phyloP scores from a whole-genome alignment of 2,329 filamentous ascomycete genomes.

The Colletotrichum tofieldiae region DNA sequence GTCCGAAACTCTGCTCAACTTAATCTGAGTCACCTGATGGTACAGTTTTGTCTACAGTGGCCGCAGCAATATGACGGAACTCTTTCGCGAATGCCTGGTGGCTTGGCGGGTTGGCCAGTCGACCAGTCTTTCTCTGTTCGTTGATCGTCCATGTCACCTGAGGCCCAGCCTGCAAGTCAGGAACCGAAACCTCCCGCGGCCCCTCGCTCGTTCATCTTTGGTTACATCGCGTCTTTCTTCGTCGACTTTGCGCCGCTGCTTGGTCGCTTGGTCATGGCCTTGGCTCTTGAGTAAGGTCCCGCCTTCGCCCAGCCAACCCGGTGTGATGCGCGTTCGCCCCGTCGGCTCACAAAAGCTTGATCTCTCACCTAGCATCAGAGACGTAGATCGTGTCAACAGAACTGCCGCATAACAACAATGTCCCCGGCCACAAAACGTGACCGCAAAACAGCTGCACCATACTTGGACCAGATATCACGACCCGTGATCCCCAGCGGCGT shows the following conservation, averaged over 20 bases:
- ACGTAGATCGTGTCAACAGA: not conserved
- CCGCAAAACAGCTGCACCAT: not conserved
- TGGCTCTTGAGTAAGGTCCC: not conserved
- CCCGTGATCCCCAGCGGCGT: conserved; percentile 3
- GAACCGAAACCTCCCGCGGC: not conserved
- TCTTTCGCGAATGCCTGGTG: not conserved
- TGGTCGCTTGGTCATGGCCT: not conserved
- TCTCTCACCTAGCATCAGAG: not conserved
- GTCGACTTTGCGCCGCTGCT: not conserved
- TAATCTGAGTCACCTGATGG: conserved; percentile 32
- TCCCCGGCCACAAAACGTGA: not conserved
- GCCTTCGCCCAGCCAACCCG: conserved; percentile 8
- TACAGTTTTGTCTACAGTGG: conserved; percentile 11
- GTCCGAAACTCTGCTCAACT: conserved; percentile 34
- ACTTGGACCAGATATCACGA: not conserved
- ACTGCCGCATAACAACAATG: not conserved
- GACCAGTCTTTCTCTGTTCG: not conserved
- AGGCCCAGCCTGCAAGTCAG: not conserved
- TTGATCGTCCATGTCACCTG: not conserved
- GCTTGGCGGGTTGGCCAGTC: not conserved
- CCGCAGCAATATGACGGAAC: not conserved
- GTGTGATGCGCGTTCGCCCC: conserved; percentile 32
- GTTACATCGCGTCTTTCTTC: conserved; percentile 3
- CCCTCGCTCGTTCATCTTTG: not conserved
- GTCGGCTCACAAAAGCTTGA: conserved; percentile 36